phyloP scores from a whole-genome alignment of 208 protist genomes.

The Trypanosoma platydactyli region DNA sequence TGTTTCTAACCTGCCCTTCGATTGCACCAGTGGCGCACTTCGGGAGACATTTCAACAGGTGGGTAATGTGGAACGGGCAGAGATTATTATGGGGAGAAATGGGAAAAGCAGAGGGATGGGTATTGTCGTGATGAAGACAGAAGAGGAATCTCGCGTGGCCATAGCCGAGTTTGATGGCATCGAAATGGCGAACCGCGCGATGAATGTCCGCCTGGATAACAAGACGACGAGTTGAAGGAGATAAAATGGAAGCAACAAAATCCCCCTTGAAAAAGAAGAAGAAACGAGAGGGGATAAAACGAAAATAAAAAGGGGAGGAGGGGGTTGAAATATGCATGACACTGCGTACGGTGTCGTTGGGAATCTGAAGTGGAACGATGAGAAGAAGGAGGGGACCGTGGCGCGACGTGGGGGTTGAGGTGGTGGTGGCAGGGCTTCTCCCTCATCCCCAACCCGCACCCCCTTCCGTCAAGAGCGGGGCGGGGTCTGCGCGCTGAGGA shows the following conservation, averaged over 20 bases:
- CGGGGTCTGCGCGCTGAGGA: too few relatives aligned
- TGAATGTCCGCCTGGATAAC: slow-evolving; percentile 82
- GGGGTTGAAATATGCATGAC: neutral
- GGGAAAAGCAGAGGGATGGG: slow-evolving; percentile 78
- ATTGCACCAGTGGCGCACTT: slow-evolving; percentile 67
- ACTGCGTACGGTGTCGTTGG: neutral
- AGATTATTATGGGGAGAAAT: slow-evolving; percentile 70
- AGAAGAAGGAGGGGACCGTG: too few relatives aligned
- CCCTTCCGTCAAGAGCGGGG: too few relatives aligned
- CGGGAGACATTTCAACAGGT: slow-evolving; percentile 85
- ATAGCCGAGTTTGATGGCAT: slow-evolving; percentile 87
- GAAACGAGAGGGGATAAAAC: neutral
- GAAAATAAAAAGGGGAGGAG: neutral
- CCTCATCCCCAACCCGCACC: too few relatives aligned
- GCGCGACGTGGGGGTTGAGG: too few relatives aligned
- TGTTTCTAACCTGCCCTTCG: slow-evolving; percentile 83
- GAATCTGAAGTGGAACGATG: neutral
- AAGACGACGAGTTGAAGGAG: slow-evolving; percentile 27
- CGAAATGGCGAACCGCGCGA: slow-evolving; percentile 79
- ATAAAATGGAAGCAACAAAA: neutral
- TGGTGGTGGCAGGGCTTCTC: too few relatives aligned
- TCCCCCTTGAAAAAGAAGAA: neutral
- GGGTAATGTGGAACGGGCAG: slow-evolving; percentile 70
- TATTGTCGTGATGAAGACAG: slow-evolving; percentile 75
- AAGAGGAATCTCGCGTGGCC: slow-evolving; percentile 61